A percentile compares a stretch with the other conserved stretches of the same genome.
phyloP scores from a whole-genome alignment of 139 green algal species.

The Axilococcus clingmanii region DNA sequence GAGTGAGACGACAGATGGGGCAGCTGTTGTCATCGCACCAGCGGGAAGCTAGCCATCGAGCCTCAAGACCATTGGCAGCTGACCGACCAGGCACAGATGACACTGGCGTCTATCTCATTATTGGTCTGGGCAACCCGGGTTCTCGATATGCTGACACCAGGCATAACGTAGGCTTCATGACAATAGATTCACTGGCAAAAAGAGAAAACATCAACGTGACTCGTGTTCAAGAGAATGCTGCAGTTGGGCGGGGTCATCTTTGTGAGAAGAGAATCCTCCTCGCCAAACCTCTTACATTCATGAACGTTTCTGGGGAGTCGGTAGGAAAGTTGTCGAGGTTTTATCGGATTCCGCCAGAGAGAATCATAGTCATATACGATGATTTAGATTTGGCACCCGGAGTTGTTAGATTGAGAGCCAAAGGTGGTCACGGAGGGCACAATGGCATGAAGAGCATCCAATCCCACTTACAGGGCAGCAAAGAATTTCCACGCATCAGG shows the following conservation, averaged over 20 bases:
- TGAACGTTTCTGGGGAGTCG: slow-evolving; percentile 80
- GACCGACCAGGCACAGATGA: too few species aligned
- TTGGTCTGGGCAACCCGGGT: slow-evolving; percentile 74
- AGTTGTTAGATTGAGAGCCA: slow-evolving; percentile 48
- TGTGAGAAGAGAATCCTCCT: slow-evolving; percentile 53
- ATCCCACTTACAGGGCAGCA: slow-evolving; percentile 44
- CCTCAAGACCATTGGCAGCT: too few species aligned
- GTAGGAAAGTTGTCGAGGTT: slow-evolving; percentile 57
- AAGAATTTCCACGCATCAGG: slow-evolving; percentile 63
- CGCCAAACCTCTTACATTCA: slow-evolving; percentile 83
- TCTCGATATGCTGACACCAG: slow-evolving; percentile 56
- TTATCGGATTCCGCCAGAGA: slow-evolving; percentile 57
- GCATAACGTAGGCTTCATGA: slow-evolving; percentile 85
- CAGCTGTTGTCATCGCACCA: too few species aligned
- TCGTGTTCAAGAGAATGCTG: slow-evolving; percentile 56
- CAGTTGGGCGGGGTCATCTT: slow-evolving; percentile 38
- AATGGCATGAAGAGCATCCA: slow-evolving; percentile 89
- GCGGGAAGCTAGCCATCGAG: too few species aligned
- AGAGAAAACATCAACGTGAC: slow-evolving; percentile 43
- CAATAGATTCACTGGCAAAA: slow-evolving; percentile 61
- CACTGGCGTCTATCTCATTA: slow-evolving; percentile 42
- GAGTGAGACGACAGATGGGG: too few species aligned
- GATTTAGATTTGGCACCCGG: slow-evolving; percentile 68
- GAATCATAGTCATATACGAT: slow-evolving; percentile 72
- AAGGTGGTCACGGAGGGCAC: slow-evolving; percentile 85